Base-by-base conservation (phyloP, 805 yeast species). In the Spathaspora hagerdaliae region DNA sequence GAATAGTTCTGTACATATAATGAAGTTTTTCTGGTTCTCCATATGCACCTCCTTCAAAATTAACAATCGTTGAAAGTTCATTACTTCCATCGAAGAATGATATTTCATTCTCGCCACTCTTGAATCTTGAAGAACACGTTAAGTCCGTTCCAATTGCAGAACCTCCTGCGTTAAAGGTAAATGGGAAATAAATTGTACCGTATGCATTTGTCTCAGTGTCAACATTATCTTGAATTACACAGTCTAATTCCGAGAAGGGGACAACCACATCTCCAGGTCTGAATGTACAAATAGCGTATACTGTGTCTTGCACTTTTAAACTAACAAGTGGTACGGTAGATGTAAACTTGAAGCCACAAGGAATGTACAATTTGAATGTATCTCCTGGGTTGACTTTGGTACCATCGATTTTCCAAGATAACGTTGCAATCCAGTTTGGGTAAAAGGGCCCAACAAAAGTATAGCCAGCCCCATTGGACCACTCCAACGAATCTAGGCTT, bases 291-390 rank as follows among this genome's bases (percentile, higher is more conserved):
- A 51, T 52, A 14, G 61, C 60, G 32, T 48, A 55, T 10, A 36
- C 27, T 11, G 12, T 39, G 3, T 39, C 44, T 32, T 44, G 14
- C 12, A 33, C 43, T 6, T n/a, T 27, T n/a, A 42, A 36, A 19
- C 39, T 38, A 8, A 32, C 12, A 8, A 13, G n/a, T 10, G 27
- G 8, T 13, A 5, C 31, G n/a, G 31, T 31, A 12, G 44, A 12
- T 9, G 54, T 51, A 41, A 52, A 48, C 37, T 51, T 53, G 27
- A 41, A 55, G n/a, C 47, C 54, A 42, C 56, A 48, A 2, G 61
- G 61, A 44, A 57, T 39, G 31, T 38, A 31, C 33, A 57, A 48
- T 8, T 42, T 31, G 27, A 57, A 57, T 8, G 55, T 53, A 35
- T 57, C 61, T 31, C 57, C 57, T 0, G 59, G 19, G 1, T 12